Percentiles rank a stretch among this genome's conserved stretches.
These are phyloP conservation scores for Trifolium subterraneum DNA, from an alignment of 306 rosid species.

Conservation along the genomic window DNA sequence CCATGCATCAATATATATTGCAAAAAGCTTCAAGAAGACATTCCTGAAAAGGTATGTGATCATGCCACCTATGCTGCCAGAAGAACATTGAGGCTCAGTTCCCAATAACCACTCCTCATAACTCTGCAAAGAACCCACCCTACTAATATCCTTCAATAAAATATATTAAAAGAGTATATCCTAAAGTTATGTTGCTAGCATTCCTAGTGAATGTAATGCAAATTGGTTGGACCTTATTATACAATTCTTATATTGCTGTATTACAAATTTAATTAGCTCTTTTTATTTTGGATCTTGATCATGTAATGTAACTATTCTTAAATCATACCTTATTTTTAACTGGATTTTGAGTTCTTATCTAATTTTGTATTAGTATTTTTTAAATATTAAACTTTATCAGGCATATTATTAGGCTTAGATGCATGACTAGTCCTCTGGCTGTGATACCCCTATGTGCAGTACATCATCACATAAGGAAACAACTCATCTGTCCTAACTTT, in stretches of 20 bases:
- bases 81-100: background rate
- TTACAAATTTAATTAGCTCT: background rate
- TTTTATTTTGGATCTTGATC: background rate
- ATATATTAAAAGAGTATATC: background rate
- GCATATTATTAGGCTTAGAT: background rate
- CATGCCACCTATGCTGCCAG: background rate
- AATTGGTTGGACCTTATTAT: background rate
- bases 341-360: background rate
- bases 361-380: conserved; percentile 1
- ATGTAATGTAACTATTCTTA: background rate
- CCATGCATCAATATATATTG: too few species aligned
- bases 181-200: background rate
- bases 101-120: background rate
- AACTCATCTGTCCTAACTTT: background rate
- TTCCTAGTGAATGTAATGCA: background rate
- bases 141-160: background rate
- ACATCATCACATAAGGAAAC: background rate
- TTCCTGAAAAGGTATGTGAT: background rate
- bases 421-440: background rate
- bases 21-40: background rate
- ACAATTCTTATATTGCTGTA: background rate
- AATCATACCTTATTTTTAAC: conserved; percentile 18
- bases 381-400: background rate
- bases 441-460: background rate
- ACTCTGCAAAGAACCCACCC: background rate